Percentiles rank a stretch among this genome's conserved stretches.
These are phyloP conservation scores for Agaricus sinodeliciosus DNA, from an alignment of 768 basidiomycete genomes.

Conservation along the genomic window DNA sequence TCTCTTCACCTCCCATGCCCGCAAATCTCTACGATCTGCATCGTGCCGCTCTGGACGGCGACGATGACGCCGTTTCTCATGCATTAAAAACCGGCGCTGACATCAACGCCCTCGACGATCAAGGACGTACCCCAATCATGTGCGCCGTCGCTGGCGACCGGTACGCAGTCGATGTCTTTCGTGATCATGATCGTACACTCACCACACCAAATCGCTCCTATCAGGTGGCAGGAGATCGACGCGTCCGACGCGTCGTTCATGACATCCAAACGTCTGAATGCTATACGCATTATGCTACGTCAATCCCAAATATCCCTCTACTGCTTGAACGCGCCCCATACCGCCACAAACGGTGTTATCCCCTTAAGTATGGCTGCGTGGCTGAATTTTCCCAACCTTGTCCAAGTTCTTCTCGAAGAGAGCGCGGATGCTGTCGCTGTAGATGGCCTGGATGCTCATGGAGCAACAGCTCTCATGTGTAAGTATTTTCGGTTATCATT, in stretches of 20 bases:
- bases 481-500: slow-evolving; percentile 24
- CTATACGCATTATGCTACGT: slow-evolving; percentile 47
- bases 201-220: slow-evolving; percentile 4
- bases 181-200: not conserved
- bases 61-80: slow-evolving; percentile 43
- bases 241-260: slow-evolving; percentile 65
- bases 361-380: slow-evolving; percentile 77
- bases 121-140: slow-evolving; percentile 58
- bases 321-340: slow-evolving; percentile 69
- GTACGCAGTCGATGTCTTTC: slow-evolving; percentile 30
- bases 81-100: slow-evolving; percentile 58
- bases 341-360: slow-evolving; percentile 64
- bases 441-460: slow-evolving; percentile 67
- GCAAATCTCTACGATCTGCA: slow-evolving; percentile 39
- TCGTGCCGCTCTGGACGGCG: slow-evolving; percentile 49
- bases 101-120: slow-evolving; percentile 56
- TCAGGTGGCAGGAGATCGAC: slow-evolving; percentile 65
- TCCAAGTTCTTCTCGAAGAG: slow-evolving; percentile 58
- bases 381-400: slow-evolving; percentile 57
- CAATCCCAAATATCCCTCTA: slow-evolving; percentile 58
- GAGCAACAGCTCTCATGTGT: slow-evolving; percentile 85
- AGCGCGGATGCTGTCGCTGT: slow-evolving; percentile 60
- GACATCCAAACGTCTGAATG: slow-evolving; percentile 47
- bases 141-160: slow-evolving; percentile 68
- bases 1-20: slow-evolving; percentile 17